Evolutionary conservation across 345 rosid species (phyloP).

Genomic region (Hibiscus trionum): DNA sequence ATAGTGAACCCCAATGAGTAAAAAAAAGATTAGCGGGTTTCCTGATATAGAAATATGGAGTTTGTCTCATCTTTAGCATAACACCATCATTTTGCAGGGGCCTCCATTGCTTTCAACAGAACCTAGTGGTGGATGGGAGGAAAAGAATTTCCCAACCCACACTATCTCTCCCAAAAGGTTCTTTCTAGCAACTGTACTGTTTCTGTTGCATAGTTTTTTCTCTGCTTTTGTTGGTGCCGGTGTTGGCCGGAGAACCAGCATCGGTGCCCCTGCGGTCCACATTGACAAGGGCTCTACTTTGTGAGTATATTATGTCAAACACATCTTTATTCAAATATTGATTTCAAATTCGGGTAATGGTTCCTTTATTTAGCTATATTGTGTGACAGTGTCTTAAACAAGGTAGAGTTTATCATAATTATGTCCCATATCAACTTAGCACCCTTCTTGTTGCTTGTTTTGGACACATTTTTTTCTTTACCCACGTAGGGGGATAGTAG

Average conservation of each 20-base stretch:
- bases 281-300: not conserved
- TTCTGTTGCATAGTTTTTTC: not conserved
- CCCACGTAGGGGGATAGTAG: not conserved
- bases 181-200: not conserved
- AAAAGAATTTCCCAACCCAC: not conserved
- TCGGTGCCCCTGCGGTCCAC: conserved; percentile 20
- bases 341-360: not conserved
- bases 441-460: conserved; percentile 2
- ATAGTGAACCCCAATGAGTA: no score
- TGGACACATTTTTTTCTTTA: not conserved
- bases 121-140: conserved; percentile 26
- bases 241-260: conserved; percentile 33
- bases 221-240: conserved; percentile 16
- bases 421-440: conserved; percentile 1
- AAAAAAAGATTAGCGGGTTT: conserved; percentile 1
- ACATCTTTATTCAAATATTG: not conserved
- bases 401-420: not conserved
- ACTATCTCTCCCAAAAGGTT: conserved; percentile 5
- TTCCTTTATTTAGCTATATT: not conserved
- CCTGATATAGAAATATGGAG: conserved; percentile 24
- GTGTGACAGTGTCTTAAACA: not conserved
- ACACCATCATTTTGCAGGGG: conserved; percentile 31
- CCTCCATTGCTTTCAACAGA: conserved; percentile 10
- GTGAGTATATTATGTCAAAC: not conserved
- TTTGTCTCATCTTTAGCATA: conserved; percentile 22